Evolutionary conservation across 2,329 filamentous ascomycete species (phyloP).

Genomic region (Venturia pyrina): DNA sequence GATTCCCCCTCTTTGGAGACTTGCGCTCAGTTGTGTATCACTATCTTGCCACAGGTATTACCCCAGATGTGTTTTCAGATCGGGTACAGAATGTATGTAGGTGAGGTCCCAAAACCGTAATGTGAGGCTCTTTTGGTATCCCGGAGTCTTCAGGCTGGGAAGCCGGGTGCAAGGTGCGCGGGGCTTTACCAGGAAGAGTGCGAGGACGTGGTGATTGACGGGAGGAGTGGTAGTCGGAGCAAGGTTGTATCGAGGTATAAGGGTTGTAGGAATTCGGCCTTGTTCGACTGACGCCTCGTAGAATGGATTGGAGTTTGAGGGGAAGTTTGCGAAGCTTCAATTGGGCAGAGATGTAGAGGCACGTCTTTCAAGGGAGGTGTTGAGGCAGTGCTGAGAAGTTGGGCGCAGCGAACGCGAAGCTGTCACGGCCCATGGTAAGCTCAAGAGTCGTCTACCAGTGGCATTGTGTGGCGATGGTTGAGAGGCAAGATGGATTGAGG

Average conservation of each 20-base stretch:
- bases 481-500: neutral
- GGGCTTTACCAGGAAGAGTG: neutral
- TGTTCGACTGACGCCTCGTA: neutral
- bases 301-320: neutral
- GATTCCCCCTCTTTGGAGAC: neutral
- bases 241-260: neutral
- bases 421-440: neutral
- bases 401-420: conserved; percentile 3
- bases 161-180: neutral
- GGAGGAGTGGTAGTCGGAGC: neutral
- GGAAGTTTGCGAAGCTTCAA: neutral
- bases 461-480: neutral
- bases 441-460: neutral
- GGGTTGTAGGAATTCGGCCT: neutral
- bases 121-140: neutral
- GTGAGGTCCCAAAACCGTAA: neutral
- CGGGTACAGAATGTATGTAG: neutral
- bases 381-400: conserved; percentile 1
- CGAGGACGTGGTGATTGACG: neutral
- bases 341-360: neutral
- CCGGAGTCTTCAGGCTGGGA: neutral
- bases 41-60: neutral
- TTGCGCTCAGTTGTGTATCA: neutral
- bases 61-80: neutral
- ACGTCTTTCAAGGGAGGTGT: neutral